These are phyloP conservation scores for Pisolithus thermaeus DNA, from an alignment of 1,284 basidiomycete species.

Conservation along the genomic window DNA sequence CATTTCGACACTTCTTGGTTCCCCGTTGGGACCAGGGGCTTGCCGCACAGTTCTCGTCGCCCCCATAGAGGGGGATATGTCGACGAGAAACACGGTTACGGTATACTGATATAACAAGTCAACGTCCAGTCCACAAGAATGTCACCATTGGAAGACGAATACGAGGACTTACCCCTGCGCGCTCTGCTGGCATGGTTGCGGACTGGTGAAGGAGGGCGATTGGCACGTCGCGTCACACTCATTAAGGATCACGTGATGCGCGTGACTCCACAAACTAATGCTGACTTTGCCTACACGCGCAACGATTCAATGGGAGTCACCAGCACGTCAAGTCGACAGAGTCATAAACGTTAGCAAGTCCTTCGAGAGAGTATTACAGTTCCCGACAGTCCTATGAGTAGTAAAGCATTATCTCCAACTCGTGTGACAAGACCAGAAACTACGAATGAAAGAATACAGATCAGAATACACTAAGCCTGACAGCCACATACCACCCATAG, in stretches of 20 bases:
- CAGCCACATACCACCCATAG: too few relatives aligned
- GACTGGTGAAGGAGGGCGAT: neutral
- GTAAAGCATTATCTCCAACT: too few relatives aligned
- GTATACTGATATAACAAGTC: slow-evolving; percentile 49
- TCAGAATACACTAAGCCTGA: too few relatives aligned
- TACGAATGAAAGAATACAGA: too few relatives aligned
- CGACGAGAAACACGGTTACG: slow-evolving; percentile 82
- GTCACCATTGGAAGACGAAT: neutral
- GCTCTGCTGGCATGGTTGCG: slow-evolving; percentile 59
- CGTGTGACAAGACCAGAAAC: too few relatives aligned
- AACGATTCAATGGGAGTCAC: too few relatives aligned
- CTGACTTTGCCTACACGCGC: too few relatives aligned
- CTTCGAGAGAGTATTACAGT: neutral
- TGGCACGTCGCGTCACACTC: slow-evolving; percentile 21
- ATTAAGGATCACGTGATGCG: slow-evolving; percentile 21
- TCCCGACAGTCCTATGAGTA: neutral
- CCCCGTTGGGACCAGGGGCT: slow-evolving; percentile 46
- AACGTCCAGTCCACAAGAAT: neutral
- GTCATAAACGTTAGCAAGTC: neutral
- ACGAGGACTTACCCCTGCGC: slow-evolving; percentile 58
- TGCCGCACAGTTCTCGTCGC: slow-evolving; percentile 52
- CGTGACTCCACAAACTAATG: slow-evolving; percentile 12
- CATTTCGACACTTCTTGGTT: slow-evolving; percentile 49
- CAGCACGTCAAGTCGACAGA: neutral
- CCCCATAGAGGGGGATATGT: slow-evolving; percentile 84